Base-by-base conservation (phyloP, 1,284 basidiomycete genomes). In the Xanthoconium separans region DNA sequence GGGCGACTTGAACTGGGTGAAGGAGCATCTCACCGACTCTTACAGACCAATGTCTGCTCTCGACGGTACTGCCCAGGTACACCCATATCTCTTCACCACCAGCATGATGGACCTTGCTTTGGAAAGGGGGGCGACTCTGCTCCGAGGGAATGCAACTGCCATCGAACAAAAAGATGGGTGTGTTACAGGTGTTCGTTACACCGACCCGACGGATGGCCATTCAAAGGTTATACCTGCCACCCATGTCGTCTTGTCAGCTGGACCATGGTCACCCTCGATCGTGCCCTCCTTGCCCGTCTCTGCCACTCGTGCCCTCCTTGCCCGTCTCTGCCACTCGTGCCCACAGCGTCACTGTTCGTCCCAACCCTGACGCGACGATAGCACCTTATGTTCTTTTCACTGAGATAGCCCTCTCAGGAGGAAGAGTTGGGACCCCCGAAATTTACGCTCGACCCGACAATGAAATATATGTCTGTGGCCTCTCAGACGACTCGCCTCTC, bases 261-360 rank as follows among this genome's bases (percentile, higher is more conserved):
- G 94, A 13, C 91, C 92, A 2, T 98, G 95, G 95, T 92, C 93
- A 0, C 81, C 91, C 11, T 67, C 63, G 9, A 65, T 89, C n/a
- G n/a, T n/a, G n/a, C n/a, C n/a, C n/a, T n/a, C n/a, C n/a, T n/a
- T n/a, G n/a, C n/a, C n/a, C n/a, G n/a, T n/a, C n/a, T n/a, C n/a
- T n/a, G n/a, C n/a, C n/a, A n/a, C n/a, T n/a, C 55, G 39, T 80
- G 33, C 64, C 69, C 4, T 60, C 71, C 8, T 74, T 88, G 30
- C 85, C 85, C 15, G 78, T 89, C 57, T 65, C 71, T 15, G 77
- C 76, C 36, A 83, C 77, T 4, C 83, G 87, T 48, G 86, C 84
- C 0, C 87, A 89, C 68, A 87, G 85, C 61, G 77, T 89, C 63
- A 82, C 80, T 4, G 80, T 89, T 57, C 82, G 64, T 31, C 75